Base-by-base conservation (phyloP, 2,329 filamentous ascomycete genomes). In the Venturia oleaginea region DNA sequence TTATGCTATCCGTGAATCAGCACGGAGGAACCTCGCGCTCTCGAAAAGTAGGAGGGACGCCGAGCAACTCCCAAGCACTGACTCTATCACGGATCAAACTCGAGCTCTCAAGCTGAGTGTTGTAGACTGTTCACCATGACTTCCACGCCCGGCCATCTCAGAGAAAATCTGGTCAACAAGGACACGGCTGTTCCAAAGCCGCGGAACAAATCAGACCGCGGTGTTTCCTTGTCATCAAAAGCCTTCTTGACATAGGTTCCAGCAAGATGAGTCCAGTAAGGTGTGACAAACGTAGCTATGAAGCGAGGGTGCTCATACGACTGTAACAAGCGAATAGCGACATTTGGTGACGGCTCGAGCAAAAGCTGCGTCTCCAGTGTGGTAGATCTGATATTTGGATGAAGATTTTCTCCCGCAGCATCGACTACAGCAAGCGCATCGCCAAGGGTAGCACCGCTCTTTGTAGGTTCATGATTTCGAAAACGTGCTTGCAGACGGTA, bases 401-500 rank as follows among this genome's bases (percentile, higher is more conserved):
- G 51, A 22, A 57, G 27, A 34, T 15, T 34, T 22, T 37, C 27
- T 57, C 30, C 51, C 5, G 15, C 17, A 13, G 22, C 15, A 13
- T 57, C 51, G 8, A 34, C 13, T 5, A 57, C 6, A 34, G 30
- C 51, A 34, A 57, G 51, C 15, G 51, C 51, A 5, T 57, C 51
- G 2, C 15, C 17, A n/a, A 57, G 15, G 10, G 27, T 32, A 15
- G 51, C 19, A 32, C 51, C 51, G 30, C 8, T n/a, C 15, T 34
- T 34, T 34, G 5, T 34, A 19, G 17, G 19, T 34, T 7, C 71
- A 63, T 57, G 15, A 34, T 73, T 74, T 30, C 73, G 72, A 42
- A 71, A 75, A 4, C 72, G 72, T 63, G 73, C 69, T 57, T 75
- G 73, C 46, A 74, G 67, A 5, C 73, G 70, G 59, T 72, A 75